phyloP scores from a whole-genome alignment of 2,329 filamentous ascomycete species.

The Periglandula ipomoeae region DNA sequence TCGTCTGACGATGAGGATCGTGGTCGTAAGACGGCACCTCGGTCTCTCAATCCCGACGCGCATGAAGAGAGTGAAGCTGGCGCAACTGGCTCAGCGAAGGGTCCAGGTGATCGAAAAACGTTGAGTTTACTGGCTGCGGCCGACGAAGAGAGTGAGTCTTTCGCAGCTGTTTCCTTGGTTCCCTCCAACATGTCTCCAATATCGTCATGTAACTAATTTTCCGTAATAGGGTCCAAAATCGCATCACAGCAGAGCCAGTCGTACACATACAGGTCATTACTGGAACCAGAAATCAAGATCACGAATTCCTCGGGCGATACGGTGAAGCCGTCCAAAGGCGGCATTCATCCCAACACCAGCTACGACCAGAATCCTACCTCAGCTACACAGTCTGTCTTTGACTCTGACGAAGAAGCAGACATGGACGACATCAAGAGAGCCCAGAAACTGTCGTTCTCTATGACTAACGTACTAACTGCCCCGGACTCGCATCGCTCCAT shows the following conservation, averaged over 20 bases:
- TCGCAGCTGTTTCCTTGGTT: background rate
- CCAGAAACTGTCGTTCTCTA: conserved; percentile 71
- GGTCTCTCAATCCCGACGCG: conserved; percentile 33
- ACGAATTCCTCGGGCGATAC: conserved; percentile 56
- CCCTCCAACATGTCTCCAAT: background rate
- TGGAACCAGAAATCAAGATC: conserved; percentile 59
- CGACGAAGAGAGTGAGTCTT: conserved; percentile 65
- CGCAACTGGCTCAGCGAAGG: conserved; percentile 21
- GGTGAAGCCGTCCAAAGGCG: conserved; percentile 42
- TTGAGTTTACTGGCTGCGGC: conserved; percentile 62
- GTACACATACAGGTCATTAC: conserved; percentile 53
- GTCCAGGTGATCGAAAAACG: conserved; percentile 32
- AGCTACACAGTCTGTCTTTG: conserved; percentile 49
- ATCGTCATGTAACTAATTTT: conserved; percentile 7
- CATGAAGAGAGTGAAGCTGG: conserved; percentile 26
- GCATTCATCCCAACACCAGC: conserved; percentile 73
- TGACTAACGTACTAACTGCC: conserved; percentile 70
- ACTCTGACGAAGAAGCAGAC: conserved; percentile 81
- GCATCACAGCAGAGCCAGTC: conserved; percentile 33
- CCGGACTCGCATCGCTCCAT: conserved; percentile 73
- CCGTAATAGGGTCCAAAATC: conserved; percentile 41
- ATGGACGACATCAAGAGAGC: conserved; percentile 78
- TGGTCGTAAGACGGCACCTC: conserved; percentile 47
- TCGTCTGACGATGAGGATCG: conserved; percentile 61
- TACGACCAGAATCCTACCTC: conserved; percentile 63